Percentiles rank a stretch among this genome's conserved stretches.
phyloP scores from a whole-genome alignment of 2,329 filamentous ascomycete genomes.

The Zymoseptoria pseudotritici region DNA sequence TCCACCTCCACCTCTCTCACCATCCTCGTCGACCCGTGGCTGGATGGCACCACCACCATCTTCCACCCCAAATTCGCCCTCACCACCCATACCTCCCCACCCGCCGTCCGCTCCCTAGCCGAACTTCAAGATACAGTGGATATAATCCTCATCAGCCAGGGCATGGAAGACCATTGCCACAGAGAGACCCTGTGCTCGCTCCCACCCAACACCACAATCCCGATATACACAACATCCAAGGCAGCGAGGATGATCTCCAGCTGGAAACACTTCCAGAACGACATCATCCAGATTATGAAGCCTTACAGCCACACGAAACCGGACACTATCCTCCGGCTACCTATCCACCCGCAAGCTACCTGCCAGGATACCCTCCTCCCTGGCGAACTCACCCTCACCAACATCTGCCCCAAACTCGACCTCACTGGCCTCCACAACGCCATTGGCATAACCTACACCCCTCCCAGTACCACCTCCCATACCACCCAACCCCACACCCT shows the following conservation, averaged over 20 bases:
- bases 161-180: conserved; percentile 64
- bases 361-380: conserved; percentile 44
- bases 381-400: conserved; percentile 65
- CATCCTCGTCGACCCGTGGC: conserved; percentile 66
- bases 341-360: conserved; percentile 43
- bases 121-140: conserved; percentile 48
- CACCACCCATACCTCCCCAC: conserved; percentile 47
- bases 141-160: conserved; percentile 52
- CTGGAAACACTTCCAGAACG: conserved; percentile 60
- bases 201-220: conserved; percentile 46
- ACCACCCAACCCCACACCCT: conserved; percentile 25
- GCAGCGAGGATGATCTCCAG: conserved; percentile 58
- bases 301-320: conserved; percentile 36
- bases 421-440: conserved; percentile 57
- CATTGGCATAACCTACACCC: conserved; percentile 64
- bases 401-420: conserved; percentile 55
- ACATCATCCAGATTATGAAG: conserved; percentile 36
- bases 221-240: conserved; percentile 59
- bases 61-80: conserved; percentile 55
- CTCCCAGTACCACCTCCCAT: conserved; percentile 41
- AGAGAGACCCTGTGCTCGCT: conserved; percentile 61
- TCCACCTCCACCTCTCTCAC: conserved; percentile 40
- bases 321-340: conserved; percentile 40
- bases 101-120: conserved; percentile 51
- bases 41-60: conserved; percentile 53